Evolutionary conservation across 75 land plant genomes (phyloP).

Genomic region (Adiantum capillusveneris): DNA sequence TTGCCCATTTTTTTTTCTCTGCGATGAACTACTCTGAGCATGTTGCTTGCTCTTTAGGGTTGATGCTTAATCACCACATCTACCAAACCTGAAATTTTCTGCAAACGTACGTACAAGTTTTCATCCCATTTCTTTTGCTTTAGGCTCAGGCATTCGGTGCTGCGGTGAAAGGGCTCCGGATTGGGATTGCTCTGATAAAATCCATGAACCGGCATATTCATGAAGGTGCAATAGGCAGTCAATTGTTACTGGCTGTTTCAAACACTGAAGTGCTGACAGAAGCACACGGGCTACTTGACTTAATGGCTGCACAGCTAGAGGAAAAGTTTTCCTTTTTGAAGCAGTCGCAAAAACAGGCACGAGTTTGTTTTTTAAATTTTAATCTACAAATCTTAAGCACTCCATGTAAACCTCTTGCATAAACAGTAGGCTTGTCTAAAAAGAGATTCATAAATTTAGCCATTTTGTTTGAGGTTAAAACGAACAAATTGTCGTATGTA

Average conservation of each 20-base stretch:
- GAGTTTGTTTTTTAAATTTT: not conserved
- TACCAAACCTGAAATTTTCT: too few relatives aligned
- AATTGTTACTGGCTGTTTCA: conserved; percentile 4
- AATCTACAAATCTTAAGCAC: too few relatives aligned
- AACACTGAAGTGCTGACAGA: not conserved
- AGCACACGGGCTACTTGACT: conserved; percentile 2
- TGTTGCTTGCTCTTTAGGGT: too few relatives aligned
- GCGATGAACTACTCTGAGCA: too few relatives aligned
- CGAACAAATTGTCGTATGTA: too few relatives aligned
- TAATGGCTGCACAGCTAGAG: not conserved
- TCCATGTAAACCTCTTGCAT: too few relatives aligned
- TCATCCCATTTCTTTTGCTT: conserved; percentile 4
- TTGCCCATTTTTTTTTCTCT: too few relatives aligned
- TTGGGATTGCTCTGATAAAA: conserved; percentile 46
- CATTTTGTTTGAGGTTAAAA: too few relatives aligned
- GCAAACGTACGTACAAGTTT: not conserved
- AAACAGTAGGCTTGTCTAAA: too few relatives aligned
- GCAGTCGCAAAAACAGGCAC: conserved; percentile 9
- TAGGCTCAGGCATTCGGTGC: conserved; percentile 61
- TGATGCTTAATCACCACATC: too few relatives aligned
- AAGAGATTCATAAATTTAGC: too few relatives aligned
- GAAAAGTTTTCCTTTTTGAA: conserved; percentile 3
- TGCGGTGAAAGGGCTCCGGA: conserved; percentile 60
- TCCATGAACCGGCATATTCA: conserved; percentile 26
- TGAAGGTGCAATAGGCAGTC: not conserved